A percentile compares a stretch with the other conserved stretches of the same genome.
phyloP scores from a whole-genome alignment of 371 early-diverging fungal genomes.

The Rhizopus delemar region DNA sequence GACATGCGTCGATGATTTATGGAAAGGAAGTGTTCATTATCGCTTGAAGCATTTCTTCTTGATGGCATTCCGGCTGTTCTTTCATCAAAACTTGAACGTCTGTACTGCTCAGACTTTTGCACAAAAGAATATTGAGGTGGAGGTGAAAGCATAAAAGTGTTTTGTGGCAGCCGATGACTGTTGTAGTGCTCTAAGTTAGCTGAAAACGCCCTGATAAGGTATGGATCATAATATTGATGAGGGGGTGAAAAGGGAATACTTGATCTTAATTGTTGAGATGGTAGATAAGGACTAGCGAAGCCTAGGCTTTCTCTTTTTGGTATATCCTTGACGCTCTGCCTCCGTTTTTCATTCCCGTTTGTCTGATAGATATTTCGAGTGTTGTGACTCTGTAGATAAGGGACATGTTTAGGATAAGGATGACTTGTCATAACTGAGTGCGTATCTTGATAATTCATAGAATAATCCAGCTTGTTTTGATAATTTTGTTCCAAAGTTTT shows the following conservation, averaged over 20 bases:
- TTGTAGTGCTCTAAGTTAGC: conserved; percentile 2
- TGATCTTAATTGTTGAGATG: conserved; percentile 1
- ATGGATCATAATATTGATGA: conserved; percentile 19
- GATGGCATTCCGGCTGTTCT: conserved; percentile 2
- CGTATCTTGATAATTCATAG: not conserved
- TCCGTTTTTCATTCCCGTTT: conserved; percentile 3
- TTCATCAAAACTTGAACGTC: conserved; percentile 15
- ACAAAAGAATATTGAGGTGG: conserved; percentile 15
- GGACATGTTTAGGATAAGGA: not conserved
- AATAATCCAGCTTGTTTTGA: not conserved
- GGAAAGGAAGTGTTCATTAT: not conserved
- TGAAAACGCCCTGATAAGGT: conserved; percentile 5
- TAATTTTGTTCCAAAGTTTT: conserved; percentile 11
- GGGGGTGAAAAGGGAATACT: conserved; percentile 25
- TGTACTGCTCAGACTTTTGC: conserved; percentile 8
- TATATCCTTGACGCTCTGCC: not conserved
- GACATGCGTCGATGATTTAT: conserved; percentile 12
- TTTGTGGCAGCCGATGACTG: not conserved
- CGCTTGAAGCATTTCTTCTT: conserved; percentile 13
- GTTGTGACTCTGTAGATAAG: not conserved
- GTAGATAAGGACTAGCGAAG: not conserved
- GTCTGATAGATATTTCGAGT: not conserved
- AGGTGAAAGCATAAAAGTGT: conserved; percentile 21
- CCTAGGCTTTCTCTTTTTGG: conserved; percentile 4
- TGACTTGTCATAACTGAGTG: not conserved